phyloP scores from a whole-genome alignment of 768 basidiomycete genomes.

The Auriscalpium microsporum region DNA sequence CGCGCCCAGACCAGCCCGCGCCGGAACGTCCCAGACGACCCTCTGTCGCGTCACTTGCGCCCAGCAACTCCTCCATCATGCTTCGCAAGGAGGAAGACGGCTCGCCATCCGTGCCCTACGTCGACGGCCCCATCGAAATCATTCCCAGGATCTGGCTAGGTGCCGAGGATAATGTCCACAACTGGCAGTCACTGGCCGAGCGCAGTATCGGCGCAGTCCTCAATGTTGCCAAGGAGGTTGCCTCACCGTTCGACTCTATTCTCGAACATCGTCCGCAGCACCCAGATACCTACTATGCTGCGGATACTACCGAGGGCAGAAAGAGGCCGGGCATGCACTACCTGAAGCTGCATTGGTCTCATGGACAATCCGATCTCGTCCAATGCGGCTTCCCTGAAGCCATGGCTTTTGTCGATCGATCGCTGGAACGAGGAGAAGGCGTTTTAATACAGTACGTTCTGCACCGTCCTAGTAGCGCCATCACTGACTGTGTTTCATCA shows the following conservation, averaged over 20 bases:
- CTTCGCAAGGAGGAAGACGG: constrained; percentile 55
- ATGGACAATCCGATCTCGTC: constrained; percentile 88
- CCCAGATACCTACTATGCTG: constrained; percentile 53
- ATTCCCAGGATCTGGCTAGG: constrained; percentile 85
- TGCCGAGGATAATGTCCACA: constrained; percentile 84
- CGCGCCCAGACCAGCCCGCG: constrained; percentile 23
- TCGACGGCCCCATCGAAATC: constrained; percentile 74
- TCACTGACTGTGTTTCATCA: neutral
- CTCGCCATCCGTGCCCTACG: constrained; percentile 60
- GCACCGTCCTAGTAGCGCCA: neutral
- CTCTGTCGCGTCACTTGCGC: constrained; percentile 64
- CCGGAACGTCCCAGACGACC: constrained; percentile 47
- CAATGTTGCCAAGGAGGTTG: constrained; percentile 91
- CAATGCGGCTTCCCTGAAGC: constrained; percentile 68
- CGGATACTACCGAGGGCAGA: constrained; percentile 41
- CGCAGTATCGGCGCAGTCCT: constrained; percentile 73
- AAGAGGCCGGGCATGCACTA: constrained; percentile 80
- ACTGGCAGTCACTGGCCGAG: constrained; percentile 63
- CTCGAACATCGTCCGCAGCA: constrained; percentile 40
- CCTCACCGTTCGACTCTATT: constrained; percentile 53
- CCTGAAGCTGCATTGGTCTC: constrained; percentile 86
- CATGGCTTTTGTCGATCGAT: constrained; percentile 75
- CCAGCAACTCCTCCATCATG: constrained; percentile 43
- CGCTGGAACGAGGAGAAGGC: constrained; percentile 66
- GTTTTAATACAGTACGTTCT: constrained; percentile 75